Base-by-base conservation (phyloP, 345 rosid genomes). In the Viola odorata region DNA sequence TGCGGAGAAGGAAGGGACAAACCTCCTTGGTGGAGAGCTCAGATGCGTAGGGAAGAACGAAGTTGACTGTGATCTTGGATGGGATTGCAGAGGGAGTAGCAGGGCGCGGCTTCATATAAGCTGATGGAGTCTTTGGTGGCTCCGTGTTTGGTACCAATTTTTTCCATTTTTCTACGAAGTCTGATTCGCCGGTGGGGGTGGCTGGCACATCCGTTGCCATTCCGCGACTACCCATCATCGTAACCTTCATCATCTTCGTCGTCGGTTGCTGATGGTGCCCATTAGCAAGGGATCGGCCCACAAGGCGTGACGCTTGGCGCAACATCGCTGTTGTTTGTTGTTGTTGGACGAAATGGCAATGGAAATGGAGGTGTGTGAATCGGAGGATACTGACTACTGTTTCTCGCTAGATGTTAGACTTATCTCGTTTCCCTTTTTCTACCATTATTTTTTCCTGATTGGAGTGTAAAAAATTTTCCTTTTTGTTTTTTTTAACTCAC, bases 61-160 rank as follows among this genome's bases (percentile, higher is more conserved):
- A 88, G 71, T 91, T 88, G 72, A 86, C 88, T 38, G 96, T 84
- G 77, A 88, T 79, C 78, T 88, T 91, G 50, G 94, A 57, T 7
- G 98, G 98, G 38, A 91, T 65, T 5, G 94, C 23, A 37, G 94
- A 64, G 6, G 85, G 82, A 23, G 74, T 80, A 1, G 85, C 67
- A 6, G 91, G 89, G 50, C 60, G 65, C 58, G 96, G 76, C 41
- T 58, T 16, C 96, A 91, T 84, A 79, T 66, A 91, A 6, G 91
- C 16, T 12, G 81, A 76, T 10, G 94, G 97, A 59, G 96, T 88
- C 75, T 68, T 82, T 0, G 97, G 96, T 0, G 97, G 96, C 12
- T 88, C 96, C 8, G 86, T 72, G 68, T 77, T 83, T 15, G 94
- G 97, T 37, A 78, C 62, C 70, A 79, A 81, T 63, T 84, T 86